These are phyloP conservation scores for Epichloe hybrida DNA, from an alignment of 2,329 filamentous ascomycete species.

Conservation along the genomic window DNA sequence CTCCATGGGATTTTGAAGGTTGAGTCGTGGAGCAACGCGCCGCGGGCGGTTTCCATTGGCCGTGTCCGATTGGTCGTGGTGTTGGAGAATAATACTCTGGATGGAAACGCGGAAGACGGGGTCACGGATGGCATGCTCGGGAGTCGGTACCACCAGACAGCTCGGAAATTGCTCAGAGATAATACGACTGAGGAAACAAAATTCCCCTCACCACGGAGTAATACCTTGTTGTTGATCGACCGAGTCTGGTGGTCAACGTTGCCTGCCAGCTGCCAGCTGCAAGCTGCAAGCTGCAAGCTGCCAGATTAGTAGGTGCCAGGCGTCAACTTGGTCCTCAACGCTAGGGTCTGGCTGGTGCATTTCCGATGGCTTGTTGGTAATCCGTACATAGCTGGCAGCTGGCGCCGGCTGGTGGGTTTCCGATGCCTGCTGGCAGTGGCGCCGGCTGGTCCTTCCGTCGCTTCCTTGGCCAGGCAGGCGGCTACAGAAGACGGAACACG, in stretches of 20 bases:
- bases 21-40: too few species aligned
- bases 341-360: neutral
- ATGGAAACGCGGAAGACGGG: neutral
- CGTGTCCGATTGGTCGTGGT: neutral
- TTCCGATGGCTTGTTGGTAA: too few species aligned
- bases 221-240: neutral
- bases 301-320: neutral
- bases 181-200: neutral
- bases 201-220: neutral
- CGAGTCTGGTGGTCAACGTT: neutral
- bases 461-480: too few species aligned
- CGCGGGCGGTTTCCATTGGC: neutral
- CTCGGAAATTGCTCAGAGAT: neutral
- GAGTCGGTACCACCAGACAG: too few species aligned
- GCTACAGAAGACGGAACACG: too few species aligned
- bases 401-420: neutral
- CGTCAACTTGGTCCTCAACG: neutral
- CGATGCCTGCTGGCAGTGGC: neutral
- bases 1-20: too few species aligned
- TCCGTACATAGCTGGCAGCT: too few species aligned
- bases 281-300: neutral
- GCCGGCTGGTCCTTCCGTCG: neutral
- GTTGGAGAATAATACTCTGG: too few species aligned
- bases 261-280: neutral
- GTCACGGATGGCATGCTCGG: neutral